Base-by-base conservation (phyloP, 495 filamentous ascomycete species). In the Hyaloscypha finlandica region DNA sequence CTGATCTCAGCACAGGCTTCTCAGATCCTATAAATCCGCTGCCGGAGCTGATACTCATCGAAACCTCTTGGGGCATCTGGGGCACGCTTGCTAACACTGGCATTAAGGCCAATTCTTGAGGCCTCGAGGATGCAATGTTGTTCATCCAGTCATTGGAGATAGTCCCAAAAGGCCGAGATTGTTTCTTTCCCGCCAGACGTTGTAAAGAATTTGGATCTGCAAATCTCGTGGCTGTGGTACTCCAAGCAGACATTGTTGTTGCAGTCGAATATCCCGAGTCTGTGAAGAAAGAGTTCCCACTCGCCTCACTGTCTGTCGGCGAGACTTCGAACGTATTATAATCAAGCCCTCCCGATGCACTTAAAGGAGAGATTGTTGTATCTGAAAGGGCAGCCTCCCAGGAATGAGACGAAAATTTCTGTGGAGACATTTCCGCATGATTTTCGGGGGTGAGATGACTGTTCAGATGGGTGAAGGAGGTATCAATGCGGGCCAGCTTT, bases 221-320 rank as follows among this genome's bases (percentile, higher is more conserved):
- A 52, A 65, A 67, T 5, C 30, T 61, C 12, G 45, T 29, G 3
- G 63, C 35, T 11, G 29, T 22, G 16, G 55, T 32, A 54, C 37
- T 63, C 57, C 60, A 61, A 32, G 64, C 56, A 4, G 70, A 69
- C 9, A 31, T 22, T 8, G 61, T 61, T 20, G 71, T 73, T 22
- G 65, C 71, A 52, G 65, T 70, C 16, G 71, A 63, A 60, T 70
- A 73, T 8, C 68, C 71, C 1, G 71, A 73, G 55, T 73, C 70
- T 0, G 65, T 68, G 45, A 73, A 65, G 22, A 73, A 66, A 16
- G 68, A 68, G 19, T 66, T 48, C 2, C 55, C 57, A 59, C 68
- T 73, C 1, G 66, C 58, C 11, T 62, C 68, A n/a, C 57, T 73
- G 48, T 70, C 68, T 22, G 71, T 73, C 4, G 71, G 71, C 3